phyloP scores from a whole-genome alignment of 2,329 filamentous ascomycete genomes.

The Stagonosporopsis cucurbitacearum region DNA sequence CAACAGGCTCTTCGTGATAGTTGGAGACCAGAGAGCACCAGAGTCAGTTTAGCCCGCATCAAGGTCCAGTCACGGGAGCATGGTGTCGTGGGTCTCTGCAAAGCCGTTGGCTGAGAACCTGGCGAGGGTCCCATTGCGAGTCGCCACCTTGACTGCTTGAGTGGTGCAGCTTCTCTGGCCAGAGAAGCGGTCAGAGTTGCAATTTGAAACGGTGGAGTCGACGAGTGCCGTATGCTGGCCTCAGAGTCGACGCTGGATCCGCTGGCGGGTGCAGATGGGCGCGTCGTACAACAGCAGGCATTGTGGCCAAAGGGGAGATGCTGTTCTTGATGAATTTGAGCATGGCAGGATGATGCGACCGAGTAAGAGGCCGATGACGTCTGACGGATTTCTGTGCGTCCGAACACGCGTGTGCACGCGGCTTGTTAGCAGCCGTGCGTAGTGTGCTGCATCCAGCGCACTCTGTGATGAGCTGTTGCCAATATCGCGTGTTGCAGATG shows the following conservation, averaged over 20 bases:
- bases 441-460: conserved; percentile 8
- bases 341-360: conserved; percentile 11
- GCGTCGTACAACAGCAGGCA: conserved; percentile 16
- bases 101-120: conserved; percentile 38
- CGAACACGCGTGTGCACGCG: conserved; percentile 14
- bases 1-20: conserved; percentile 30
- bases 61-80: conserved; percentile 44
- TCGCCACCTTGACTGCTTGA: conserved; percentile 16
- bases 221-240: conserved; percentile 19
- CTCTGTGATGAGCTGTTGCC: conserved; percentile 26
- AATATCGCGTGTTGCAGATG: conserved; percentile 33
- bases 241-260: conserved; percentile 26
- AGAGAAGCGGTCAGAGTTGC: conserved; percentile 35
- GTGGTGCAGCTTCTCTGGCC: conserved; percentile 25
- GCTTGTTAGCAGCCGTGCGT: conserved; percentile 29
- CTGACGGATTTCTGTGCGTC: conserved; percentile 9
- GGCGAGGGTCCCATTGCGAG: conserved; percentile 34
- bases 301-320: conserved; percentile 3
- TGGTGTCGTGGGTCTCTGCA: conserved; percentile 33
- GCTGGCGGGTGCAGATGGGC: conserved; percentile 9
- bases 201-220: conserved; percentile 17
- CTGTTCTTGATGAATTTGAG: conserved; percentile 19
- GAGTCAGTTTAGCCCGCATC: conserved; percentile 35
- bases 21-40: conserved; percentile 32
- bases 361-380: conserved; percentile 19